A percentile compares a stretch with the other conserved stretches of the same genome.
These are phyloP conservation scores for Phytophthora ramorum DNA, from an alignment of 352 stramenopile genomes.

Conservation along the genomic window DNA sequence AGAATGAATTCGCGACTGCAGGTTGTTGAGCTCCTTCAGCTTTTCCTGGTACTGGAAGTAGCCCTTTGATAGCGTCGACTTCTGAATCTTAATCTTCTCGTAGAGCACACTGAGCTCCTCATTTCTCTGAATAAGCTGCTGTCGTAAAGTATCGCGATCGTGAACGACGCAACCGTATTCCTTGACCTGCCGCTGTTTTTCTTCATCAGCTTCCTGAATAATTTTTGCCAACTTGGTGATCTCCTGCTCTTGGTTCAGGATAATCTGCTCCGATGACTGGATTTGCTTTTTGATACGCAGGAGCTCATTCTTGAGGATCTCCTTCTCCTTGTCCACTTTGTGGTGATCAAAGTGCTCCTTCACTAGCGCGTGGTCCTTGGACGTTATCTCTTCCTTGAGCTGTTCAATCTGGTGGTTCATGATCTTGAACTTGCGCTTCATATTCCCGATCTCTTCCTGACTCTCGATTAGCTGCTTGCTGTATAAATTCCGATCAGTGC, in stretches of 20 bases:
- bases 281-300: conserved; percentile 93
- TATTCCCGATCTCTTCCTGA: conserved; percentile 90
- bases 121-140: conserved; percentile 90
- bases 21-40: conserved; percentile 53
- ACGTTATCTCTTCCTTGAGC: conserved; percentile 94
- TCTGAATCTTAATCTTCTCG: conserved; percentile 93
- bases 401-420: conserved; percentile 94
- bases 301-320: conserved; percentile 91
- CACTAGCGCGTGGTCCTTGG: conserved; percentile 91
- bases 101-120: conserved; percentile 89
- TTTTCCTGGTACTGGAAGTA: conserved; percentile 80
- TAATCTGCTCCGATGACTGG: conserved; percentile 88
- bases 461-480: conserved; percentile 94
- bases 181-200: conserved; percentile 88
- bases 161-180: conserved; percentile 86
- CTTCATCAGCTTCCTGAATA: conserved; percentile 92
- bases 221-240: conserved; percentile 86
- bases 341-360: conserved; percentile 96
- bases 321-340: conserved; percentile 94
- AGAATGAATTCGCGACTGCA: conserved; percentile 68
- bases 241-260: conserved; percentile 87
- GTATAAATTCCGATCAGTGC: conserved; percentile 93
- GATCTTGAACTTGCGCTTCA: conserved; percentile 93
- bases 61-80: conserved; percentile 84
- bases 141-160: conserved; percentile 85